A percentile compares a stretch with the other conserved stretches of the same genome.
These are phyloP conservation scores for Caloboletus inedulis DNA, from an alignment of 1,284 basidiomycete species.

Conservation along the genomic window DNA sequence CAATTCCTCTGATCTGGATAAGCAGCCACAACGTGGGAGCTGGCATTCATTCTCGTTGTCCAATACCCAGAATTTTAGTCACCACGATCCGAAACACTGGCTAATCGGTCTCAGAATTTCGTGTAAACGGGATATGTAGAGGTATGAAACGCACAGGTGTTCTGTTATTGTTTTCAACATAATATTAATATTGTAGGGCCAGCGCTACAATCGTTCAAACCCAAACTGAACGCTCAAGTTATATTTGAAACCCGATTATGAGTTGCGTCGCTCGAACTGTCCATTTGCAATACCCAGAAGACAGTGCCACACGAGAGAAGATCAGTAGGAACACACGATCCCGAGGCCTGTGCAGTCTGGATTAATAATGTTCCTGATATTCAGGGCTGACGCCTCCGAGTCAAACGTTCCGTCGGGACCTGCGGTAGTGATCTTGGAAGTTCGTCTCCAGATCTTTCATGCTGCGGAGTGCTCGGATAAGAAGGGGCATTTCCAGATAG, in stretches of 20 bases:
- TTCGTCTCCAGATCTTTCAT: neutral
- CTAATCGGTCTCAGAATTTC: too few relatives aligned
- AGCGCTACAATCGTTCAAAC: neutral
- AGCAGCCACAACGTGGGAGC: too few relatives aligned
- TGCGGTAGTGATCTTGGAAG: neutral
- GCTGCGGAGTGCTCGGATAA: neutral
- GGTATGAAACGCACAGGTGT: too few relatives aligned
- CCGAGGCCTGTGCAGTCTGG: too few relatives aligned
- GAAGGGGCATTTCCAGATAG: neutral
- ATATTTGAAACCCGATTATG: too few relatives aligned
- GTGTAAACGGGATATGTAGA: too few relatives aligned
- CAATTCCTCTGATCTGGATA: too few relatives aligned
- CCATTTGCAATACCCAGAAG: neutral
- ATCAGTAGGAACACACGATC: neutral
- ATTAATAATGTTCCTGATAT: constrained; percentile 1
- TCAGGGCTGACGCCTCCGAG: constrained; percentile 4
- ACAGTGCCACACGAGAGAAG: neutral
- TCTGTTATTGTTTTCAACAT: too few relatives aligned
- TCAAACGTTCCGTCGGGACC: neutral
- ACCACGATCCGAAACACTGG: too few relatives aligned
- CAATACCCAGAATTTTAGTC: too few relatives aligned
- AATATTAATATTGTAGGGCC: neutral
- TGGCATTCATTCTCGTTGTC: too few relatives aligned
- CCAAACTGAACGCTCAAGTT: too few relatives aligned
- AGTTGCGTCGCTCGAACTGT: neutral